Percentiles rank a stretch among this genome's conserved stretches.
These are phyloP conservation scores for Hypoxylon fuscum DNA, from an alignment of 495 filamentous ascomycete species.

Conservation along the genomic window DNA sequence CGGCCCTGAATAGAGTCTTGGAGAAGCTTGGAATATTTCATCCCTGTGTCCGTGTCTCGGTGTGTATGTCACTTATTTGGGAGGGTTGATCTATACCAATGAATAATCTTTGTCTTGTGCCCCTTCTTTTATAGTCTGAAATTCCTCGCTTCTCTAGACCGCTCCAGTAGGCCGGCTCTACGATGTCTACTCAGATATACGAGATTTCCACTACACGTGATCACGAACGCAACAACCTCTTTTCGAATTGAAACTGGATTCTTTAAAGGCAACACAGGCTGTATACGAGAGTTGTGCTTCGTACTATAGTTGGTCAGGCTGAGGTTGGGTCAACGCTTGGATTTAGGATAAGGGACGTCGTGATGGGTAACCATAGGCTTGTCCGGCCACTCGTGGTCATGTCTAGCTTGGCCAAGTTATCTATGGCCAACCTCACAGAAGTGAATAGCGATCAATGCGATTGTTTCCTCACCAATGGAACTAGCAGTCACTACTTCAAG, in stretches of 20 bases:
- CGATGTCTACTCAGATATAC: conserved; percentile 25
- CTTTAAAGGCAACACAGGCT: conserved; percentile 7
- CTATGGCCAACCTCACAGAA: conserved; percentile 18
- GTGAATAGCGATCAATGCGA: conserved; percentile 47
- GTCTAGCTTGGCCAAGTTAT: conserved; percentile 21
- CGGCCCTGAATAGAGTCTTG: conserved; percentile 8
- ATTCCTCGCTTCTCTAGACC: conserved; percentile 8
- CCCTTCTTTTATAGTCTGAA: conserved; percentile 12
- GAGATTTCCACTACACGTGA: conserved; percentile 19
- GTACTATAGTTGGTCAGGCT: conserved; percentile 1
- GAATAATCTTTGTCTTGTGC: conserved; percentile 21
- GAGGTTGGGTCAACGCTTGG: neutral
- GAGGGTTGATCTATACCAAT: conserved; percentile 5
- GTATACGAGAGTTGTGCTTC: conserved; percentile 1
- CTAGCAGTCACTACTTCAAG: conserved; percentile 63
- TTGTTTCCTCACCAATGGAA: conserved; percentile 60
- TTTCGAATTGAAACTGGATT: conserved; percentile 11
- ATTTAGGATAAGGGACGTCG: conserved; percentile 11
- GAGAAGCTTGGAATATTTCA: conserved; percentile 23
- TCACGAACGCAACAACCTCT: conserved; percentile 1
- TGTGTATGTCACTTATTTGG: neutral
- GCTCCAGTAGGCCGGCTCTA: conserved; percentile 7
- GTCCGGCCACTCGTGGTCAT: conserved; percentile 24
- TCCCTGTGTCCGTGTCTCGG: conserved; percentile 24
- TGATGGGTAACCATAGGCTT: conserved; percentile 19